These are phyloP conservation scores for Fomitopsis schrenkii DNA, from an alignment of 1,284 basidiomycete species.

Conservation along the genomic window DNA sequence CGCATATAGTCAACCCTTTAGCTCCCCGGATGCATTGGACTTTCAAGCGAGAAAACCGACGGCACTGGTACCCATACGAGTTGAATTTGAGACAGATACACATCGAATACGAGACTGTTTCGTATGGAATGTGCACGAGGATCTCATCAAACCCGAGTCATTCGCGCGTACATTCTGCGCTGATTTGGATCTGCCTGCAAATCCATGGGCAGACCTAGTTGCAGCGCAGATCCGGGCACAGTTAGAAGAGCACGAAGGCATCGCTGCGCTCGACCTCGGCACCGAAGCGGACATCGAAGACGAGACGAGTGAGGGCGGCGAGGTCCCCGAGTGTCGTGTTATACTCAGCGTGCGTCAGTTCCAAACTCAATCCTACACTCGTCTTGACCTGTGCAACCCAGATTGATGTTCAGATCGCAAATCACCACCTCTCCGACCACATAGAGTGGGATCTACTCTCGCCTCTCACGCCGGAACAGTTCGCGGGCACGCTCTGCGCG, in stretches of 20 bases:
- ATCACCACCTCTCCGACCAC: constrained; percentile 87
- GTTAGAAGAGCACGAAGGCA: constrained; percentile 82
- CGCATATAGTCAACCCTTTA: constrained; percentile 24
- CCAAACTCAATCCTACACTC: not conserved
- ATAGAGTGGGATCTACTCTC: constrained; percentile 99
- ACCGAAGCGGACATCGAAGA: constrained; percentile 32
- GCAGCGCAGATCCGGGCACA: constrained; percentile 87
- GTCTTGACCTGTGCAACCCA: constrained; percentile 27
- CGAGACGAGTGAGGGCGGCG: constrained; percentile 42
- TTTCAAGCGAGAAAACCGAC: constrained; percentile 61
- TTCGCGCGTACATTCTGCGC: constrained; percentile 87
- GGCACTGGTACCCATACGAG: constrained; percentile 85
- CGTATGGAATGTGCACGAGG: constrained; percentile 92
- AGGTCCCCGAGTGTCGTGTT: constrained; percentile 83
- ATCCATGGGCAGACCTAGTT: constrained; percentile 73
- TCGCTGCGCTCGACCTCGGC: constrained; percentile 59
- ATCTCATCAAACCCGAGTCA: constrained; percentile 73
- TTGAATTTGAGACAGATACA: constrained; percentile 92
- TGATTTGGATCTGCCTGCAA: constrained; percentile 77
- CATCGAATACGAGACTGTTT: constrained; percentile 93
- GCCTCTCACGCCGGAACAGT: constrained; percentile 84
- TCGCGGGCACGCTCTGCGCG: constrained; percentile 75
- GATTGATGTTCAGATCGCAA: constrained; percentile 98
- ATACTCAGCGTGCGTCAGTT: constrained; percentile 72
- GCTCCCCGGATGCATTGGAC: constrained; percentile 64